A percentile compares a stretch with the other conserved stretches of the same genome.
Conservation (phyloP, 2,329 filamentous ascomycete species). For the Ophiocordyceps robertsii region DNA sequence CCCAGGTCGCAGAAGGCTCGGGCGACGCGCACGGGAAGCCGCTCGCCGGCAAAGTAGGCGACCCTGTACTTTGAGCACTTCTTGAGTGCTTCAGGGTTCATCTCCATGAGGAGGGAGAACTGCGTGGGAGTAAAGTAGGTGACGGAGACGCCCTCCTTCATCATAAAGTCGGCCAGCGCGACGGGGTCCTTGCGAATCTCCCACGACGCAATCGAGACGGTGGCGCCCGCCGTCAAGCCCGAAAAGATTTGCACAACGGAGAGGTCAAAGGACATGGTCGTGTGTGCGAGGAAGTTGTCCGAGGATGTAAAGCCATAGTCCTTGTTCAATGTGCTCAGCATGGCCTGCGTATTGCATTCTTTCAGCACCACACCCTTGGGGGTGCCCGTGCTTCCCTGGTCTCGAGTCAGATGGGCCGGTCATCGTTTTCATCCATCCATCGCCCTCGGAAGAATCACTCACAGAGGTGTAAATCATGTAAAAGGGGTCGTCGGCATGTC, state of each 20-base stretch:
- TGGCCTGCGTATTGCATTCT: slow-evolving; percentile 11
- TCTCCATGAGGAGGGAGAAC: slow-evolving; percentile 10
- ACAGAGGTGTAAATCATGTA: slow-evolving; percentile 13
- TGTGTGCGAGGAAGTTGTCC: slow-evolving; percentile 11
- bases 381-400: slow-evolving; percentile 11
- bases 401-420: not conserved
- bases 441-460: not conserved
- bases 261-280: slow-evolving; percentile 11
- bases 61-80: slow-evolving; percentile 9
- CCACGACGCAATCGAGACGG: slow-evolving; percentile 10
- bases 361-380: slow-evolving; percentile 12
- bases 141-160: slow-evolving; percentile 6
- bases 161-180: slow-evolving; percentile 11
- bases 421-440: not conserved
- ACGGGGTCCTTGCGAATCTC: slow-evolving; percentile 11
- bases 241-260: slow-evolving; percentile 11
- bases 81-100: slow-evolving; percentile 7
- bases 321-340: slow-evolving; percentile 10
- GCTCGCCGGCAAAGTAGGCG: slow-evolving; percentile 11
- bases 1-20: slow-evolving; percentile 10
- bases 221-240: slow-evolving; percentile 9
- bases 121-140: slow-evolving; percentile 12
- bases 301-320: slow-evolving; percentile 7
- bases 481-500: slow-evolving; percentile 9
- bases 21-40: slow-evolving; percentile 9